Evolutionary conservation across 768 basidiomycete genomes (phyloP), one percentile per base, ranked within the genome.

Genomic region (Astraeus odoratus): DNA sequence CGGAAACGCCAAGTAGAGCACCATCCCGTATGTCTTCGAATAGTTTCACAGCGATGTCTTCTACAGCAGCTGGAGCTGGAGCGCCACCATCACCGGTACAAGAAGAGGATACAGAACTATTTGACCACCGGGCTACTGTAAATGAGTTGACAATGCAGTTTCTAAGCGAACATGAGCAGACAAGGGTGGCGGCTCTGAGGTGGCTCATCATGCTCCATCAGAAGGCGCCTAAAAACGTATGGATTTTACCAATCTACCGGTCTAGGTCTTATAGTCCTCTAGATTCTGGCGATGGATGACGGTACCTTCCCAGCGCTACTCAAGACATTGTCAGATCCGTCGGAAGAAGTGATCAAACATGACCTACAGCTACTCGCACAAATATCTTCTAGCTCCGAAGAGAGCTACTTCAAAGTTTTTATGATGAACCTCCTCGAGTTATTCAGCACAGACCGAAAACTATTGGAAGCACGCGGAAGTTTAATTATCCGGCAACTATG

Each of bases 171-270:
- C 92, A 89, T 54, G 95, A 96, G 60, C 93, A 97, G 58, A 98
- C 96, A 0, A 72, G 94, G 39, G 90, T 98, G 5, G 92, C 93
- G 22, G 93, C 95, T 2, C 64, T 99, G 55, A 94, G 95, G 66
- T 99, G 96, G 96, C 70, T 99, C 30, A 83, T 96, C 46, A 99
- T 99, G 96, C 68, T 99, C 42, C 96, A 99, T 66, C 88, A 94
- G 61, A 97, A 98, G 58, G 92, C 93, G 10, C 96, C 96, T 0
- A 89, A 85, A 67, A 95, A 95, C 80, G 93, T 86, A 49, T 37
- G n/a, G 39, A 22, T 25, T 41, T n/a, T n/a, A n/a, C n/a, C n/a
- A n/a, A n/a, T n/a, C n/a, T n/a, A n/a, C n/a, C n/a, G n/a, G 30
- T 31, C 10, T 31, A 3, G 5, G 30, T 5, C 27, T 37, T n/a